A percentile compares a stretch with the other conserved stretches of the same genome.
phyloP scores from a whole-genome alignment of 257 asterid genomes.

The Coffea canephora region DNA sequence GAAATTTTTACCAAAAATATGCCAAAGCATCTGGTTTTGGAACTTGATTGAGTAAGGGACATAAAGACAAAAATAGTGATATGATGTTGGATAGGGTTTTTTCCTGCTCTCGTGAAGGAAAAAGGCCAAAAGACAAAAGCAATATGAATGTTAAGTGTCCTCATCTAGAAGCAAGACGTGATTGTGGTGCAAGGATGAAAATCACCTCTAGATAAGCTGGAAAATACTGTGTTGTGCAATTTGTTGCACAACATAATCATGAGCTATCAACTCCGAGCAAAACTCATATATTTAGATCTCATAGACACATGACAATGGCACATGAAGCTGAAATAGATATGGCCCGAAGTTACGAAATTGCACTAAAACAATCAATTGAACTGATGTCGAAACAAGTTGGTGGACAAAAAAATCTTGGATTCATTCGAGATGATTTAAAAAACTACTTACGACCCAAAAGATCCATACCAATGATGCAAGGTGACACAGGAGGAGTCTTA shows the following conservation, averaged over 20 bases:
- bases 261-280: background rate
- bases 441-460: too few relatives aligned
- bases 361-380: background rate
- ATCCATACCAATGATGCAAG: too few relatives aligned
- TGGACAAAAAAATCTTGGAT: too few relatives aligned
- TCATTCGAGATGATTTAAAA: too few relatives aligned
- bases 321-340: background rate
- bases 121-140: background rate
- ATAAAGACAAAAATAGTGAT: too few relatives aligned
- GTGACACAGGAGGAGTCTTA: too few relatives aligned
- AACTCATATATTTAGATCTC: background rate
- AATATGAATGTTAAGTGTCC: background rate
- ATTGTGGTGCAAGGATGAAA: slow-evolving; percentile 1
- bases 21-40: too few relatives aligned
- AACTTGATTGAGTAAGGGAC: too few relatives aligned
- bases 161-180: slow-evolving; percentile 1
- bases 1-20: too few relatives aligned
- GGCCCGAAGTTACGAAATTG: background rate
- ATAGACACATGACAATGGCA: background rate
- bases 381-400: slow-evolving; percentile 1
- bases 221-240: background rate
- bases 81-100: too few relatives aligned
- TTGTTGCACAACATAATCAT: background rate
- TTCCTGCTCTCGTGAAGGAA: background rate
- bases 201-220: background rate